A percentile compares a stretch with the other conserved stretches of the same genome.
Evolutionary conservation across 2,329 filamentous ascomycete species (phyloP).

Genomic region (Exophiala oligosperma): DNA sequence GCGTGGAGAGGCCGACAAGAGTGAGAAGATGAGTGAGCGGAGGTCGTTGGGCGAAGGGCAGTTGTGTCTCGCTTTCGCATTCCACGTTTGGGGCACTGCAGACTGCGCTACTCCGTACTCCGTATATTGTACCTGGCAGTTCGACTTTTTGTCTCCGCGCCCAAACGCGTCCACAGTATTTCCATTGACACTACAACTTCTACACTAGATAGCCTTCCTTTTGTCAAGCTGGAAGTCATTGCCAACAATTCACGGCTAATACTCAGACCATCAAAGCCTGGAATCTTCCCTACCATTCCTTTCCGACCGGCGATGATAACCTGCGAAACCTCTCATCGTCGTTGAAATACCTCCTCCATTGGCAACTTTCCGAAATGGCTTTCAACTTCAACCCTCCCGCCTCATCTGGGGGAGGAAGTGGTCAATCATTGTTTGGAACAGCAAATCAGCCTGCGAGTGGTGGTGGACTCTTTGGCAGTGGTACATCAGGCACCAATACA

Average conservation of each 20-base stretch:
- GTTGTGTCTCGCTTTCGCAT: neutral
- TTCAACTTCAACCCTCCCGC: conserved; percentile 20
- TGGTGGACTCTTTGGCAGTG: conserved; percentile 23
- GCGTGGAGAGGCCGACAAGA: neutral
- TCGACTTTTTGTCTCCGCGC: conserved; percentile 9
- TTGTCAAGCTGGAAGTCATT: neutral
- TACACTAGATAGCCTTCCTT: neutral
- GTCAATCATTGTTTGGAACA: conserved; percentile 25
- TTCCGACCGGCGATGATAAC: conserved; percentile 11
- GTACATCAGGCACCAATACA: conserved; percentile 10
- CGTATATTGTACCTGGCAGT: neutral
- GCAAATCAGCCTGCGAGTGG: conserved; percentile 17
- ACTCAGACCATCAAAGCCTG: neutral
- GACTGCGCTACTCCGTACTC: neutral
- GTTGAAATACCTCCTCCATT: neutral
- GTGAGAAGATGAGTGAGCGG: conserved; percentile 2
- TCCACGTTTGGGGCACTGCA: neutral
- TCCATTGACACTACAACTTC: conserved; percentile 19
- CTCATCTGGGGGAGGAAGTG: conserved; percentile 14
- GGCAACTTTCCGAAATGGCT: conserved; percentile 29
- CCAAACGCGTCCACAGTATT: conserved; percentile 34
- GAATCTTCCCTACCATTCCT: neutral
- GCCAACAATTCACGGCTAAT: neutral
- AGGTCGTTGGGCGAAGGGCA: conserved; percentile 11
- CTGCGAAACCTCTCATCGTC: conserved; percentile 5